Percentiles rank a stretch among this genome's conserved stretches.
phyloP scores from a whole-genome alignment of 2,329 filamentous ascomycete species.

The Colletotrichum coccodes region DNA sequence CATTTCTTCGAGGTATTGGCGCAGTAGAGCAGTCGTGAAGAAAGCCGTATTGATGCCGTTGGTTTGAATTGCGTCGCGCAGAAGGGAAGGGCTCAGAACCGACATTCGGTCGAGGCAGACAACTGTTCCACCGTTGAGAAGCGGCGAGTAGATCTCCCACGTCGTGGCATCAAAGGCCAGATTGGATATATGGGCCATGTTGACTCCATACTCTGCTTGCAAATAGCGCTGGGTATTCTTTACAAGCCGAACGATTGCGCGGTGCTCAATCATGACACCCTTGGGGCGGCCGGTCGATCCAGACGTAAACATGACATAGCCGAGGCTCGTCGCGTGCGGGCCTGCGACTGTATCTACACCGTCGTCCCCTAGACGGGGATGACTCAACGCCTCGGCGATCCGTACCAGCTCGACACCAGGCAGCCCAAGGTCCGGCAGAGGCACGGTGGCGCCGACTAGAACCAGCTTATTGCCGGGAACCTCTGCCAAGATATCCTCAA shows the following conservation, averaged over 20 bases:
- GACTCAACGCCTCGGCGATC: not conserved
- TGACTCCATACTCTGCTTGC: not conserved
- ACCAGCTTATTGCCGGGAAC: constrained; percentile 12
- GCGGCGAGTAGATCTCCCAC: constrained; percentile 34
- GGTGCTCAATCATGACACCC: constrained; percentile 51
- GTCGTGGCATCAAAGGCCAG: constrained; percentile 36
- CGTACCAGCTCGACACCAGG: not conserved
- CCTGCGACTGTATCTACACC: not conserved
- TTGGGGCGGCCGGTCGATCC: constrained; percentile 61
- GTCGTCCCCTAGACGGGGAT: not conserved
- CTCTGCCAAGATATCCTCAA: constrained; percentile 27
- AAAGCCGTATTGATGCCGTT: constrained; percentile 49
- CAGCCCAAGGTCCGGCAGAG: not conserved
- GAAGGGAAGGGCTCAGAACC: constrained; percentile 17
- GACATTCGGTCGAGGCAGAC: constrained; percentile 35
- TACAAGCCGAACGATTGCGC: constrained; percentile 27
- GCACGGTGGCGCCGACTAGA: not conserved
- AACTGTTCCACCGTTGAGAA: constrained; percentile 35
- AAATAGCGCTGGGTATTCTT: not conserved
- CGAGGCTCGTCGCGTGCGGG: constrained; percentile 28
- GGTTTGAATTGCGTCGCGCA: constrained; percentile 31
- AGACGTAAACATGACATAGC: constrained; percentile 59
- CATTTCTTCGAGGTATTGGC: constrained; percentile 39
- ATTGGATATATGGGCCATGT: constrained; percentile 13
- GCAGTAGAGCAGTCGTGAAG: constrained; percentile 27